Evolutionary conservation across 768 basidiomycete genomes (phyloP).

Genomic region (Clathrus columnatus): DNA sequence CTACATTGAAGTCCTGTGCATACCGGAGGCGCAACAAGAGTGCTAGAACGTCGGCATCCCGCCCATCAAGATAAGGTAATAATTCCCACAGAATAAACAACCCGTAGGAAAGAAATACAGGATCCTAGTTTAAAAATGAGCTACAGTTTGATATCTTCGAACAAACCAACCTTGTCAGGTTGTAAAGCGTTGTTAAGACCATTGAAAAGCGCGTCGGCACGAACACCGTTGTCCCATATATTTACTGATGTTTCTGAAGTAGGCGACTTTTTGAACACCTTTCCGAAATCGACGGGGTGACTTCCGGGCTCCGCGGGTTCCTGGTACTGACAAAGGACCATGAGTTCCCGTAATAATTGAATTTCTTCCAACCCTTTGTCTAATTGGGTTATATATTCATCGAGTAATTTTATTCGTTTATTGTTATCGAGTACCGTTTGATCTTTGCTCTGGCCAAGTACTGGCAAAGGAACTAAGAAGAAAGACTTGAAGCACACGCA

Average conservation of each 20-base stretch:
- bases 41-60: conserved; percentile 68
- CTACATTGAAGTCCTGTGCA: conserved; percentile 60
- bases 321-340: conserved; percentile 43
- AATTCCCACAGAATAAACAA: conserved; percentile 80
- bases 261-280: too few relatives aligned
- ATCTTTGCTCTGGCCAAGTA: conserved; percentile 39
- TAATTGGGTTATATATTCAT: conserved; percentile 44
- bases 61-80: conserved; percentile 65
- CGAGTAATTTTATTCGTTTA: conserved; percentile 42
- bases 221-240: conserved; percentile 66
- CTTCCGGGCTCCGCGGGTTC: not conserved
- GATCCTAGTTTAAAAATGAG: conserved; percentile 33
- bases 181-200: conserved; percentile 57
- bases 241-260: conserved; percentile 23
- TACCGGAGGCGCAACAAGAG: conserved; percentile 65
- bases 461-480: conserved; percentile 20
- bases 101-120: conserved; percentile 64
- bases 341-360: conserved; percentile 54
- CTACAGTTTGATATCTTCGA: not conserved
- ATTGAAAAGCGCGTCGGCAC: conserved; percentile 61
- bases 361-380: conserved; percentile 44
- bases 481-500: not conserved
- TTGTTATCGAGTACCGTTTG: conserved; percentile 25
- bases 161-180: conserved; percentile 43
- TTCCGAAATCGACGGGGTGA: too few relatives aligned